Evolutionary conservation across 2,329 filamentous ascomycete species (phyloP), one percentile per base, ranked within the genome.

Genomic region (Fusarium ambrosium): DNA sequence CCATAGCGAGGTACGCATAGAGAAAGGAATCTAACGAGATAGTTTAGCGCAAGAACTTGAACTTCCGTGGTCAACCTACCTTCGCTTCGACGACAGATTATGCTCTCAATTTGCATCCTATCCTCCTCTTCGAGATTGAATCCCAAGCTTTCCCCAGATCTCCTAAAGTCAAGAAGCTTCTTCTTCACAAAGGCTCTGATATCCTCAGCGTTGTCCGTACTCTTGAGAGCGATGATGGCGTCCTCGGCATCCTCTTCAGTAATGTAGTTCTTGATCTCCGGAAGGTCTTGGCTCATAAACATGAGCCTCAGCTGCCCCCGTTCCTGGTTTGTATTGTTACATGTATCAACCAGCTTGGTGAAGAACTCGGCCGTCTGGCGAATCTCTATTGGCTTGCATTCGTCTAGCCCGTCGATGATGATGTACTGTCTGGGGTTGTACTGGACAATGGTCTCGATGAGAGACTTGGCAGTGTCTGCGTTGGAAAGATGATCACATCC

Each of bases 401-500:
- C 85, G 59, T 87, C 85, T 16, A 87, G 69, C 0, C 86, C 85
- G 69, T 87, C 86, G n/a, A 87, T 77, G 8, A 87, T 70, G 37
- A 86, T 79, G 71, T 83, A 85, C 11, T 82, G 74, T 2, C 75
- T 76, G 11, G 66, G 36, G 39, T 66, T 76, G 32, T 71, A 73
- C 3, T 83, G 76, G 14, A 80, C 78, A 22, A 81, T 80, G 1
- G 80, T 63, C 1, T 80, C 74, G 3, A 86, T 71, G 4, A 86
- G 77, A 0, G 79, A 64, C 24, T 79, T 69, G 22, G 82, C 79
- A 0, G 73, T 70, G 1, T 68, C 68, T 1, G 64, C 63, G 13
- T 76, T 62, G 8, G 51, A 62, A 2, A 71, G 48, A 5, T 55
- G 61, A 2, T 20, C 61, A 3, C n/a, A 41, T 6, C 65, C 65